Percentiles rank a stretch among this genome's conserved stretches.
phyloP scores from a whole-genome alignment of 2,329 filamentous ascomycete genomes.

The Diaporthe humulicola region DNA sequence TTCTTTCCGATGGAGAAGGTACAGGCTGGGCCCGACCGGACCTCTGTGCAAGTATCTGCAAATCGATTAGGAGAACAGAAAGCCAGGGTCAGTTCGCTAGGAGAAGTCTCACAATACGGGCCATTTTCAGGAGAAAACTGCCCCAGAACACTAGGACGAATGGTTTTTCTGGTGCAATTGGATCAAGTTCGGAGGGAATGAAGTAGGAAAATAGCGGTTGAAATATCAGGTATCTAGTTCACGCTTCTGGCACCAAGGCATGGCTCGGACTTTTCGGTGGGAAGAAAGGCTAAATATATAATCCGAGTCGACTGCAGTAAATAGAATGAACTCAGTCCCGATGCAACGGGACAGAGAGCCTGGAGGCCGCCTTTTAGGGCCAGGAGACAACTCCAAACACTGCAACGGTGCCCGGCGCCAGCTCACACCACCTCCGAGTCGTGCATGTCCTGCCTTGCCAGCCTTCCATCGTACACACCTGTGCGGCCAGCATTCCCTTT shows the following conservation, averaged over 20 bases:
- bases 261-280: too few relatives aligned
- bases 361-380: not conserved
- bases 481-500: not conserved
- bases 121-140: not conserved
- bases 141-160: not conserved
- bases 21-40: not conserved
- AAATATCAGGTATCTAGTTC: not conserved
- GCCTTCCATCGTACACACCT: not conserved
- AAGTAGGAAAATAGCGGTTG: too few relatives aligned
- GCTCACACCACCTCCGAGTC: not conserved
- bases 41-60: not conserved
- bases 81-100: not conserved
- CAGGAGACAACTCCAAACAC: not conserved
- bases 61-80: not conserved
- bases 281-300: not conserved
- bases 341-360: not conserved
- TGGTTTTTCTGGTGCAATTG: not conserved
- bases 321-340: not conserved
- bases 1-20: not conserved
- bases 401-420: conserved; percentile 1
- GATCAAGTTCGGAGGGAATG: not conserved
- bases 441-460: not conserved
- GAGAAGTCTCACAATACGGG: not conserved
- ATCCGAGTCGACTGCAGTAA: not conserved
- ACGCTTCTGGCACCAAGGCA: not conserved